phyloP scores from a whole-genome alignment of 2,329 filamentous ascomycete genomes.

The Magnaporthiopsis rhizophila region DNA sequence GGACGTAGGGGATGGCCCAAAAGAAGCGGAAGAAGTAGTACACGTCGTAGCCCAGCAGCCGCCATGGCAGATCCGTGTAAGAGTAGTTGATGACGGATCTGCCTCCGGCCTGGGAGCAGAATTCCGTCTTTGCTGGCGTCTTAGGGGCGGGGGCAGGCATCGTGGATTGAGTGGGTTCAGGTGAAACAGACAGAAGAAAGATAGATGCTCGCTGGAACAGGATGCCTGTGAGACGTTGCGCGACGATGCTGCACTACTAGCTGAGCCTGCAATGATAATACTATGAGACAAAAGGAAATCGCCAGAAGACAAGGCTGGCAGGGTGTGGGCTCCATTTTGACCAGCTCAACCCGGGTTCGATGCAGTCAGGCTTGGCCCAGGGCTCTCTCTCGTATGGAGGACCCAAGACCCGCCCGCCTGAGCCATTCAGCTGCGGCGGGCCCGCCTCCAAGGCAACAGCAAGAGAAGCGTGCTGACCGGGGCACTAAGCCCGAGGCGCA shows the following conservation, averaged over 20 bases:
- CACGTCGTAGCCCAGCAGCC: constrained; percentile 43
- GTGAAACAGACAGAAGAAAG: background rate
- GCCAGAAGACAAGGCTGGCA: background rate
- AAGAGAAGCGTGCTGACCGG: background rate
- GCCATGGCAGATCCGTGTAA: constrained; percentile 49
- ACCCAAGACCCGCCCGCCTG: background rate
- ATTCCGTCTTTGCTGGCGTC: constrained; percentile 29
- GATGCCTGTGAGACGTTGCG: background rate
- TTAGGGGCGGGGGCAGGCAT: background rate
- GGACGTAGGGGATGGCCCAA: constrained; percentile 51
- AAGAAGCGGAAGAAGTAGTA: constrained; percentile 45
- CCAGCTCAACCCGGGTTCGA: too few relatives aligned
- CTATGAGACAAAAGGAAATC: background rate
- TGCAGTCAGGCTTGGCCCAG: background rate
- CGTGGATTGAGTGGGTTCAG: background rate
- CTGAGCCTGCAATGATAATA: background rate
- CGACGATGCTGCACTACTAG: background rate
- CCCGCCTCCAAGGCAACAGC: background rate
- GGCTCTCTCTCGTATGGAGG: background rate
- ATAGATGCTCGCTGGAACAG: background rate
- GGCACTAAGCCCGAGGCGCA: background rate
- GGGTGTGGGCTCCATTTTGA: background rate
- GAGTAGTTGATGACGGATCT: constrained; percentile 50
- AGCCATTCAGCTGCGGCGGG: background rate
- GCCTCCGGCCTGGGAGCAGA: constrained; percentile 52